phyloP scores from a whole-genome alignment of 768 basidiomycete species.

The Pilatotrama ljubarskyi region DNA sequence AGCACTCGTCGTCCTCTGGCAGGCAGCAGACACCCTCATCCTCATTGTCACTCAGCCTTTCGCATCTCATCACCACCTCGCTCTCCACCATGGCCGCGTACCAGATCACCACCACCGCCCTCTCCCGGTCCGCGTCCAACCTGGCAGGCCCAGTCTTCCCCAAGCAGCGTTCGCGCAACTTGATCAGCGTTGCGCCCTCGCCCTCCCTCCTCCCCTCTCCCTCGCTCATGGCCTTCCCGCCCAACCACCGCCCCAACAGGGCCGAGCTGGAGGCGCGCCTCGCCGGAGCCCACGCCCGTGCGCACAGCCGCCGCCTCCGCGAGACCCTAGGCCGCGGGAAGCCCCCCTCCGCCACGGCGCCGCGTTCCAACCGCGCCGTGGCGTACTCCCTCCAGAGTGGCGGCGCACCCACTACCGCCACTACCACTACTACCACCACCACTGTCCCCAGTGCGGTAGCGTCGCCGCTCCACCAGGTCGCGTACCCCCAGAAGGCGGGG shows the following conservation, averaged over 20 bases:
- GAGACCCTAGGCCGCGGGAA: not conserved
- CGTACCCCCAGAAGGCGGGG: not conserved
- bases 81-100: conserved; percentile 10
- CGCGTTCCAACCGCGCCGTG: conserved; percentile 1
- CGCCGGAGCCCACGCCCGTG: conserved; percentile 14
- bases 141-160: conserved; percentile 15
- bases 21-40: not conserved
- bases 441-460: not conserved
- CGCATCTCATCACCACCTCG: not conserved
- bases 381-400: not conserved
- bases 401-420: not conserved
- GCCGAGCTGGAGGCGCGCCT: conserved; percentile 19
- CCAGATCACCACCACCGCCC: not conserved
- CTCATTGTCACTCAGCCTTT: not conserved
- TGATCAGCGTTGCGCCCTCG: conserved; percentile 7
- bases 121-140: conserved; percentile 6
- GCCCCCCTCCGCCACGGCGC: not conserved
- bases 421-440: not conserved
- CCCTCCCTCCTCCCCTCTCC: conserved; percentile 7
- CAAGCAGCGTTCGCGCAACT: not conserved
- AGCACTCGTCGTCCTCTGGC: not conserved
- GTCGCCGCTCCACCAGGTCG: conserved; percentile 3
- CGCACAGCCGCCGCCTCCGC: conserved; percentile 3
- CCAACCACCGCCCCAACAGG: conserved; percentile 19
- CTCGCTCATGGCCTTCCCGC: not conserved